phyloP scores from a whole-genome alignment of 257 asterid species.

The Prunella vulgaris region DNA sequence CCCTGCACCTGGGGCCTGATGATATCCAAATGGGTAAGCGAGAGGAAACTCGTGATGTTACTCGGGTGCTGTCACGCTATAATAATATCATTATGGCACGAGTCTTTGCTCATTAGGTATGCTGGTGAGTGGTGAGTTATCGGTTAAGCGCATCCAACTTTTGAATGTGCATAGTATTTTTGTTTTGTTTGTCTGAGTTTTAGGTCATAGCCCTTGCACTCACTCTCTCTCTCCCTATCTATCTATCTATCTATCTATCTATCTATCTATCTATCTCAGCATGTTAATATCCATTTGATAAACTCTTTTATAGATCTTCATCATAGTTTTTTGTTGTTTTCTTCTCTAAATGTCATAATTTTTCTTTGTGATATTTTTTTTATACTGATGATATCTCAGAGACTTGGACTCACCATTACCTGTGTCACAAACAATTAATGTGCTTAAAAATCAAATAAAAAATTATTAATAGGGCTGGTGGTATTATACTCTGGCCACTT shows the following conservation, averaged over 20 bases:
- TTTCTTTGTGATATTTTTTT: not conserved
- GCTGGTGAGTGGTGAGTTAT: conserved; percentile 68
- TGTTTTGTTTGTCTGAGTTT: not conserved
- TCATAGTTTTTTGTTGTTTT: not conserved
- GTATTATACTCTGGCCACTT: not conserved
- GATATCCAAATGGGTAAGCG: conserved; percentile 99
- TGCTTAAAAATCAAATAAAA: not conserved
- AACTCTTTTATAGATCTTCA: not conserved
- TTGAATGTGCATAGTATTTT: not conserved
- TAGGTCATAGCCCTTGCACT: not conserved
- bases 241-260: no score
- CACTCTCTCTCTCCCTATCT: not conserved
- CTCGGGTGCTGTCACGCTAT: conserved; percentile 92
- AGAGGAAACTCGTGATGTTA: conserved; percentile 96
- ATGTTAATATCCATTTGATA: not conserved
- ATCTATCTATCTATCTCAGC: no score
- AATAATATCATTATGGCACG: conserved; percentile 99
- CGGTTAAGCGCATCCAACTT: conserved; percentile 12
- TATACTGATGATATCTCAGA: not conserved
- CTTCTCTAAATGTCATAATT: not conserved
- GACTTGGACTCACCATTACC: not conserved
- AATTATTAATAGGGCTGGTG: not conserved
- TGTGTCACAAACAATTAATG: not conserved
- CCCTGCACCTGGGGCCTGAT: conserved; percentile 83
- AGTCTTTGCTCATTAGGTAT: conserved; percentile 96